Percentiles rank a stretch among this genome's conserved stretches.
These are phyloP conservation scores for Cephaloascus fragrans DNA, from an alignment of 805 yeast genomes.

Conservation along the genomic window DNA sequence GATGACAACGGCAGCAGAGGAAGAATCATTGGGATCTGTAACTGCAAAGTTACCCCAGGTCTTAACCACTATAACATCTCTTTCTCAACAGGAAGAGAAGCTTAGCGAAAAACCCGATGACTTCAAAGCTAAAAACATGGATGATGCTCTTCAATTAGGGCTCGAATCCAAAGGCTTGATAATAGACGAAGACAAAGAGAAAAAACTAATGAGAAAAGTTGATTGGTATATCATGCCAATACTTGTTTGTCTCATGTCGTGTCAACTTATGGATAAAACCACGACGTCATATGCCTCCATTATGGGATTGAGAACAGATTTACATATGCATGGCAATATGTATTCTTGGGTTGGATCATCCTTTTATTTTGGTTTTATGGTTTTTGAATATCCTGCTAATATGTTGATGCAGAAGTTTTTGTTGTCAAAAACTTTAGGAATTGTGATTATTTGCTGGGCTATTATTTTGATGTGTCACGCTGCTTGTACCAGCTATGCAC, in stretches of 20 bases:
- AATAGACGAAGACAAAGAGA: conserved; percentile 12
- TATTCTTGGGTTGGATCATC: conserved; percentile 35
- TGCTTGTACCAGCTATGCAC: conserved; percentile 17
- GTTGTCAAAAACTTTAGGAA: conserved; percentile 11
- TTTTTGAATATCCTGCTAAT: conserved; percentile 34
- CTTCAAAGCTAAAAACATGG: background rate
- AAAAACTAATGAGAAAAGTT: conserved; percentile 23
- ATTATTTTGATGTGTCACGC: conserved; percentile 9
- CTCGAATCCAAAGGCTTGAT: background rate
- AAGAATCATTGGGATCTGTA: no score
- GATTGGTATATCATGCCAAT: conserved; percentile 26
- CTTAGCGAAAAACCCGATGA: no score
- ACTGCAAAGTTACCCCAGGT: no score
- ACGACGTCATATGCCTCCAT: conserved; percentile 35
- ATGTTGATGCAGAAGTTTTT: conserved; percentile 15
- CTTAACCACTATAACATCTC: background rate
- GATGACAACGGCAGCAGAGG: no score
- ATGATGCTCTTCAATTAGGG: background rate
- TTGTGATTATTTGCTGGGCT: conserved; percentile 8
- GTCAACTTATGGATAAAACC: conserved; percentile 35
- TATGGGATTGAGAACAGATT: conserved; percentile 30
- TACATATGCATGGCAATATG: conserved; percentile 23
- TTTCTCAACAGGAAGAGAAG: background rate
- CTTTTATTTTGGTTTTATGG: conserved; percentile 37
- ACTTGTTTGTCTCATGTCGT: conserved; percentile 19